These are phyloP conservation scores for Myriosclerotinia scirpicola DNA, from an alignment of 2,329 filamentous ascomycete genomes.

Conservation along the genomic window DNA sequence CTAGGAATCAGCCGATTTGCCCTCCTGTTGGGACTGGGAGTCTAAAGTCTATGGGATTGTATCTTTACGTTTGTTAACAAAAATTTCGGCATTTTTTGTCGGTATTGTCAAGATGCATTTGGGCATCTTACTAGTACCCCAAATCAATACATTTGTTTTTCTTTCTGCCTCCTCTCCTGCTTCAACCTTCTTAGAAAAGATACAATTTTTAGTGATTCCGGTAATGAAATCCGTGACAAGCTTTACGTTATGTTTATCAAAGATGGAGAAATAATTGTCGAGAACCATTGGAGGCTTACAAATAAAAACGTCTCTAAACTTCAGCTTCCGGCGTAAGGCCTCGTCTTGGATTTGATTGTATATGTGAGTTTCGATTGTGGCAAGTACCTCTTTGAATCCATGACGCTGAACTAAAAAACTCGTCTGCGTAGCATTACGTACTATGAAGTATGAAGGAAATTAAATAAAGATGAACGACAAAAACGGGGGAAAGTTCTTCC, in stretches of 20 bases:
- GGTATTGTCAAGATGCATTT: background rate
- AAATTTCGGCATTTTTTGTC: background rate
- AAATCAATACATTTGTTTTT: conserved; percentile 7
- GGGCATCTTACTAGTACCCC: background rate
- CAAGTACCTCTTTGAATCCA: conserved; percentile 1
- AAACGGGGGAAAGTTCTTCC: background rate
- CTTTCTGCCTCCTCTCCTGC: conserved; percentile 3
- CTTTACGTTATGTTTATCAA: conserved; percentile 6
- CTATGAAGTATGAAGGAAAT: background rate
- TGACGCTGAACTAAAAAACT: background rate
- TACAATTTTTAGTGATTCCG: background rate
- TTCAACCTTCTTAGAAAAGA: background rate
- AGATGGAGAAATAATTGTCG: conserved; percentile 6
- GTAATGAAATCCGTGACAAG: conserved; percentile 13
- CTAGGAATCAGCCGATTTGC: background rate
- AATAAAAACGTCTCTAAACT: conserved; percentile 10
- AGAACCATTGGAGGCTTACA: conserved; percentile 6
- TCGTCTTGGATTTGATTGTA: conserved; percentile 6
- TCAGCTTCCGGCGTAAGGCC: background rate
- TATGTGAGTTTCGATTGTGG: background rate
- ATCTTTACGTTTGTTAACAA: background rate
- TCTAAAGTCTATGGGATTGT: conserved; percentile 11
- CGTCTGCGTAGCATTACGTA: background rate
- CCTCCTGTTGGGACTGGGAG: conserved; percentile 6
- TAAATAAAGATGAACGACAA: background rate